Base-by-base conservation (phyloP, 257 asterid genomes). In the Primulina tabacum region DNA sequence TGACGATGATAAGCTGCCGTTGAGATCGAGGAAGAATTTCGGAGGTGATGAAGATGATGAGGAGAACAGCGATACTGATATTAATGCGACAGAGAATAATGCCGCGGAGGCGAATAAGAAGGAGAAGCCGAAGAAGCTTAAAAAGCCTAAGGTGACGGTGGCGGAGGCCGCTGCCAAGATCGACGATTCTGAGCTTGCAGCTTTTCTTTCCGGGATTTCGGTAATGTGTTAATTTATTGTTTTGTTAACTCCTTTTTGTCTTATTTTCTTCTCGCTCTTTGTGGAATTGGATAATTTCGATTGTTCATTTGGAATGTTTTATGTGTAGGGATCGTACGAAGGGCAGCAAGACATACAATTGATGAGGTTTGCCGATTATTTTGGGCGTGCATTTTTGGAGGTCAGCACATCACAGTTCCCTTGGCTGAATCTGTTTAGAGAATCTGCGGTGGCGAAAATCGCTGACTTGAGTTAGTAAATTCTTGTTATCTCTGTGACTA, bases 281-380 rank as follows among this genome's bases (percentile, higher is more conserved):
- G 55, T 43, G 18, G 50, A 35, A 40, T 40, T 40, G 50, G 17
- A 10, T 40, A 18, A 38, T 12, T 38, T 60, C 40, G 9, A 30
- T 58, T 17, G 30, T 2, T 28, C 33, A 18, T 33, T 60, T 52
- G 24, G 47, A 43, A 43, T 43, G 17, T 12, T 11, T 43, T 12
- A 3, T 11, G 58, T 56, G 37, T 71, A 90, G 98, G 96, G 80
- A 37, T 90, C 96, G 37, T 87, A 85, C 70, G 97, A 82, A 71
- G 87, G 88, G 69, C 86, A 90, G 57, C 87, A 85, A 69, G 97
- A 92, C 29, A 86, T 90, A 66, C 97, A 85, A 43, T 75, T 92
- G 87, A 88, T 87, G 95, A 84, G 95, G 66, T 90, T 92, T 76
- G 96, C 97, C 30, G 98, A 92, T 80, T 92, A 92, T 71, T 90